Percentiles rank a stretch among this genome's conserved stretches.
These are phyloP conservation scores for Leptodermis oblonga DNA, from an alignment of 257 asterid species.

Conservation along the genomic window DNA sequence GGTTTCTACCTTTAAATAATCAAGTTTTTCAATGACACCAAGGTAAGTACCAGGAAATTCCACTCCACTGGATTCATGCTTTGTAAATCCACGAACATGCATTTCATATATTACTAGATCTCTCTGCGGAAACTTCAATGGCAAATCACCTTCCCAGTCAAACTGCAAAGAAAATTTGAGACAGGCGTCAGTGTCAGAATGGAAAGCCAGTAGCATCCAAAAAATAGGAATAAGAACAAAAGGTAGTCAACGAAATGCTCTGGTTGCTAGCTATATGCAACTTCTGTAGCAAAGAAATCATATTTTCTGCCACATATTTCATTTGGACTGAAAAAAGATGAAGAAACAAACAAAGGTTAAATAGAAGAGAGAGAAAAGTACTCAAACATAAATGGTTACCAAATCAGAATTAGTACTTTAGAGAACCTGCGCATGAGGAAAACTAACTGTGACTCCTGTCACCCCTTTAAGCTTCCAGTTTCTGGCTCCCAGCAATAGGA, in stretches of 20 bases:
- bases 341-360: not conserved
- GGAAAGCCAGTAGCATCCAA: not conserved
- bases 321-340: not conserved
- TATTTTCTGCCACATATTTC: not conserved
- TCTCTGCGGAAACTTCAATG: slow-evolving; percentile 66
- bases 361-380: not conserved
- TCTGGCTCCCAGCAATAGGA: no score
- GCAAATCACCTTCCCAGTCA: slow-evolving; percentile 99
- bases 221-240: slow-evolving; percentile 1
- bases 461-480: no score
- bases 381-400: not conserved
- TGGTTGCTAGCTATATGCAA: not conserved
- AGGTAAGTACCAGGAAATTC: slow-evolving; percentile 82
- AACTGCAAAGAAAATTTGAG: slow-evolving; percentile 40
- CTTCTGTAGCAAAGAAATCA: not conserved
- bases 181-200: not conserved
- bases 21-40: slow-evolving; percentile 90
- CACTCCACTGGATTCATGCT: slow-evolving; percentile 73
- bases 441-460: no score
- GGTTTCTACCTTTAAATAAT: slow-evolving; percentile 72
- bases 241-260: not conserved
- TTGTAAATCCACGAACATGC: slow-evolving; percentile 98
- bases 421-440: not conserved
- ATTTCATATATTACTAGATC: slow-evolving; percentile 79
- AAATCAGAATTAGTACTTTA: not conserved